Base-by-base conservation (phyloP, 2,329 filamentous ascomycete genomes). In the Neonectria punicea region DNA sequence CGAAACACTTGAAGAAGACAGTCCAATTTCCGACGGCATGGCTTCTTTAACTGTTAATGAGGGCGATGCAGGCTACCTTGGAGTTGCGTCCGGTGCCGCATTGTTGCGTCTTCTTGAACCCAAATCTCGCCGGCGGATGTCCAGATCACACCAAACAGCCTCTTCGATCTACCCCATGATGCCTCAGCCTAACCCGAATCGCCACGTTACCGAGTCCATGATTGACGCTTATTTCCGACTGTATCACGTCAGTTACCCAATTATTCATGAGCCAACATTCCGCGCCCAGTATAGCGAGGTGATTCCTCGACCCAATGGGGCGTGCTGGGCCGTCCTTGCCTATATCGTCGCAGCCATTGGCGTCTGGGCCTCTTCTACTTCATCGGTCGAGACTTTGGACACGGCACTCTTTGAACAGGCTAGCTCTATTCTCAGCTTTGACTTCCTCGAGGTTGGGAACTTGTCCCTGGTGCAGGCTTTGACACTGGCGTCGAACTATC, bases 191-290 rank as follows among this genome's bases (percentile, higher is more conserved):
- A 78, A 79, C 9, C 73, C 75, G 2, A 79, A 78, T 34, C 73
- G 73, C 5, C 77, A 73, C 63, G 75, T 77, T 46, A 62, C 73
- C 25, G 75, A 78, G 47, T 60, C 68, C 28, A 79, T 82, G 61
- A 78, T 82, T 11, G 67, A 69, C 16, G 49, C 65, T 1, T 68
- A 84, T 66, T 85, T 85, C 61, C 69, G 74, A 1, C 73, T 79
- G 18, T 84, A 83, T 66, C 82, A 85, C 65, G 69, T 79, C 20
- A 80, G 78, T 30, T 85, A 84, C 61, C 84, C 83, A 0, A 77
- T 85, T 8, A 69, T 85, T 2, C 81, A 85, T 56, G 83, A 85
- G 57, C 76, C 80, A 3, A 81, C 80, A 0, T 85, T 85, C 61
- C 76, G 82, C 14, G 80, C 75, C 7, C 72, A 77, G 57, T 74